phyloP scores from a whole-genome alignment of 1,284 basidiomycete species.

The Fomitopsis pinicola region DNA sequence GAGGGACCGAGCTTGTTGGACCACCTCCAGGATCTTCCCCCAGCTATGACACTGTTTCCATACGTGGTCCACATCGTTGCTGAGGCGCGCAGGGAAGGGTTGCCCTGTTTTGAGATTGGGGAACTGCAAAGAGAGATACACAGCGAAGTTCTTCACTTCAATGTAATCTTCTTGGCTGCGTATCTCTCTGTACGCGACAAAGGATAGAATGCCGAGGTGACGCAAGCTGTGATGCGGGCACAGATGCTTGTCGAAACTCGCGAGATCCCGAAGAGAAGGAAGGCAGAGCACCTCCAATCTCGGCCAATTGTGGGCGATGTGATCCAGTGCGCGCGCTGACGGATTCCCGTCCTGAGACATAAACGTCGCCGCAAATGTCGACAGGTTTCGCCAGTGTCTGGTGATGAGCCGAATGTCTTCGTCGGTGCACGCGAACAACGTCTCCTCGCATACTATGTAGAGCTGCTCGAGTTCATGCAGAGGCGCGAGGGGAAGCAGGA shows the following conservation, averaged over 20 bases:
- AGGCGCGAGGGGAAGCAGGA: not conserved
- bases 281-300: not conserved
- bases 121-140: not conserved
- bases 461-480: not conserved
- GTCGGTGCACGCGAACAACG: not conserved
- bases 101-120: not conserved
- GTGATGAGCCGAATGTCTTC: not conserved
- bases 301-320: not conserved
- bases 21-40: too few relatives aligned
- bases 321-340: not conserved
- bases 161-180: not conserved
- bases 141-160: not conserved
- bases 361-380: not conserved
- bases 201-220: not conserved
- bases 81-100: too few relatives aligned
- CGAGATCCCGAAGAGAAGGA: not conserved
- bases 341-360: not conserved
- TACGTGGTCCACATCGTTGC: too few relatives aligned
- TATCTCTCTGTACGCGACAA: not conserved
- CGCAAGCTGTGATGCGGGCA: not conserved
- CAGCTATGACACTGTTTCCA: too few relatives aligned
- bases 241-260: not conserved
- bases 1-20: too few relatives aligned
- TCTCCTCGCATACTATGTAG: not conserved
- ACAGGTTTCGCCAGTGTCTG: not conserved